Conservation (phyloP, 179 eudicot species). For the Carnegiea gigantea region DNA sequence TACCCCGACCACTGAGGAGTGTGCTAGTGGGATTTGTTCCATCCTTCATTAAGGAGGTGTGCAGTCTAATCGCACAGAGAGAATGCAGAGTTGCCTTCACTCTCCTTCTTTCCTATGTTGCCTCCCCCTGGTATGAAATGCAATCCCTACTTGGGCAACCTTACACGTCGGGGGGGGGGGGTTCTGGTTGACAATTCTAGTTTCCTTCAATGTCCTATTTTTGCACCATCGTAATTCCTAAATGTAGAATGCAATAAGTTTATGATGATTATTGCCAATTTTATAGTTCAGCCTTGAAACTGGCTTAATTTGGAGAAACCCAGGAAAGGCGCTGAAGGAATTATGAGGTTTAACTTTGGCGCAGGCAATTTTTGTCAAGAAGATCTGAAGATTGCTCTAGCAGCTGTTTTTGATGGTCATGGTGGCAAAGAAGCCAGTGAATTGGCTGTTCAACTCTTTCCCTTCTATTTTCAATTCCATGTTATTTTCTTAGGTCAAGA, state of each 20-base stretch:
- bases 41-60: not conserved
- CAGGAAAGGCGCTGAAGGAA: constrained; percentile 2
- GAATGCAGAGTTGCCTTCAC: not conserved
- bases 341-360: constrained; percentile 2
- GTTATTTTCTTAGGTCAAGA: constrained; percentile 19
- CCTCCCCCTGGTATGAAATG: not conserved
- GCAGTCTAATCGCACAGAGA: not conserved
- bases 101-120: not conserved
- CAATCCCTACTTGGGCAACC: not conserved
- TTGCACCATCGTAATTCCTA: not conserved
- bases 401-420: constrained; percentile 62
- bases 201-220: not conserved
- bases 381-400: constrained; percentile 39
- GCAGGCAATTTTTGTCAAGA: constrained; percentile 36
- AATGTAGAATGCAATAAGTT: not conserved
- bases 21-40: not conserved
- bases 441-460: constrained; percentile 43
- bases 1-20: too few relatives aligned
- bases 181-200: too few relatives aligned
- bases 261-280: not conserved
- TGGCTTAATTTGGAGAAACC: not conserved
- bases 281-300: not conserved
- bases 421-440: constrained; percentile 67
- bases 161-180: too few relatives aligned
- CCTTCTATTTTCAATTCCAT: constrained; percentile 38